Evolutionary conservation across 305 asterid genomes (phyloP).

Genomic region (Solanum hybrid): DNA sequence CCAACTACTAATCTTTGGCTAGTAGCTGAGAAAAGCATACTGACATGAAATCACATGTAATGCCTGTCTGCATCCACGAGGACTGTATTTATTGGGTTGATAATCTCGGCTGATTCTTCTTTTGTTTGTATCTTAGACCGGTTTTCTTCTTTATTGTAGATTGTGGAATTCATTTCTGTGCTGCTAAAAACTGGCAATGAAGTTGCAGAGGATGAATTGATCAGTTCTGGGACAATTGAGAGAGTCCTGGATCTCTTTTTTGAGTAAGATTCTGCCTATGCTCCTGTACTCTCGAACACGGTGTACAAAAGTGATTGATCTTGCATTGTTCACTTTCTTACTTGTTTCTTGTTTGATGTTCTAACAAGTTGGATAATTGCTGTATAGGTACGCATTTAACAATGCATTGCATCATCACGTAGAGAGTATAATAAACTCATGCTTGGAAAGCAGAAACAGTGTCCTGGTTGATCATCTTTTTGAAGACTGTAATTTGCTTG

Average conservation of each 20-base stretch:
- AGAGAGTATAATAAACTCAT: slow-evolving; percentile 87
- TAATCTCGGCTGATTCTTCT: neutral
- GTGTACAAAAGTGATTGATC: neutral
- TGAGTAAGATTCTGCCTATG: slow-evolving; percentile 46
- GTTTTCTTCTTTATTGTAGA: slow-evolving; percentile 32
- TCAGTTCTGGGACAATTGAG: slow-evolving; percentile 71
- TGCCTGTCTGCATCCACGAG: neutral
- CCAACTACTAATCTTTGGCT: neutral
- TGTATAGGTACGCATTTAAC: slow-evolving; percentile 79
- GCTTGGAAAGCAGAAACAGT: slow-evolving; percentile 75
- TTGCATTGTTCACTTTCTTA: neutral
- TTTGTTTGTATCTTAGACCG: neutral
- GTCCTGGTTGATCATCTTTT: slow-evolving; percentile 65
- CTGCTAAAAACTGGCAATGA: slow-evolving; percentile 82
- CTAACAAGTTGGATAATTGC: neutral
- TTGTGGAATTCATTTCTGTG: slow-evolving; percentile 85
- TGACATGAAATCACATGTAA: neutral
- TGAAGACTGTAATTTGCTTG: slow-evolving; percentile 62
- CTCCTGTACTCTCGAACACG: neutral
- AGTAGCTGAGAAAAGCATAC: neutral
- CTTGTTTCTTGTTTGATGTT: neutral
- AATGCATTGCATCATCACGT: slow-evolving; percentile 96
- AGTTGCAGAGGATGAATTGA: slow-evolving; percentile 74
- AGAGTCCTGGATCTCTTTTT: slow-evolving; percentile 86
- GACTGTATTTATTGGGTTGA: neutral